Conservation (phyloP, 768 basidiomycete species). For the Pleurotus sapidus region DNA sequence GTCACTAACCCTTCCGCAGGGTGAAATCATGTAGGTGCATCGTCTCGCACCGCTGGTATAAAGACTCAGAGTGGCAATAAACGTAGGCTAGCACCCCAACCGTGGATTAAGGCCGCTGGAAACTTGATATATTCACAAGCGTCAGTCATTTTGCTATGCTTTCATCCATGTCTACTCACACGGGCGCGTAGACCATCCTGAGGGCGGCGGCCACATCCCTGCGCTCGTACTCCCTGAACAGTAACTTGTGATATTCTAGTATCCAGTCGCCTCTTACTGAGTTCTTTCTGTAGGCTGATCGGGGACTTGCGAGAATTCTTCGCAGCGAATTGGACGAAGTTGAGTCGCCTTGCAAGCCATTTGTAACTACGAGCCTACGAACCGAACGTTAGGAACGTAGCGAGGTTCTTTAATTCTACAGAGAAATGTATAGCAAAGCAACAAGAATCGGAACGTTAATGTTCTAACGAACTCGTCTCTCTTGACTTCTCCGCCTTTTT, state of each 20-base stretch:
- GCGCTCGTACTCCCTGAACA: neutral
- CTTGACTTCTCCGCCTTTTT: slow-evolving; percentile 2
- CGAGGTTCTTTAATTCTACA: neutral
- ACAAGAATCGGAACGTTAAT: too few relatives aligned
- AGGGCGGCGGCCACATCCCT: slow-evolving; percentile 4
- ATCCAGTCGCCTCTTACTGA: neutral
- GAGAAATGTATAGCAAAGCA: neutral
- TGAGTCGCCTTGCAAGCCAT: neutral
- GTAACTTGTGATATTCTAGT: neutral
- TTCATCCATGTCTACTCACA: neutral
- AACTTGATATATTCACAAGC: slow-evolving; percentile 1
- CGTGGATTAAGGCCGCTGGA: neutral
- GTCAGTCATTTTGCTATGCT: neutral
- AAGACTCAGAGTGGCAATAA: neutral
- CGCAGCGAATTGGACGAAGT: neutral
- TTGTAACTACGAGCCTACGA: neutral
- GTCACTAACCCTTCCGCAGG: neutral
- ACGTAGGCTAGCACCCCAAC: neutral
- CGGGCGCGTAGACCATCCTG: neutral
- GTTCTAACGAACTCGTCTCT: neutral
- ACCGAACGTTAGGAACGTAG: too few relatives aligned
- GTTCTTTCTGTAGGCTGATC: neutral
- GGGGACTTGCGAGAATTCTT: neutral
- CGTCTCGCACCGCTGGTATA: neutral
- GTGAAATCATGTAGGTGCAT: slow-evolving; percentile 1